These are phyloP conservation scores for Fistulifera pelliculosa DNA, from an alignment of 108 stramenopile species.

Conservation along the genomic window DNA sequence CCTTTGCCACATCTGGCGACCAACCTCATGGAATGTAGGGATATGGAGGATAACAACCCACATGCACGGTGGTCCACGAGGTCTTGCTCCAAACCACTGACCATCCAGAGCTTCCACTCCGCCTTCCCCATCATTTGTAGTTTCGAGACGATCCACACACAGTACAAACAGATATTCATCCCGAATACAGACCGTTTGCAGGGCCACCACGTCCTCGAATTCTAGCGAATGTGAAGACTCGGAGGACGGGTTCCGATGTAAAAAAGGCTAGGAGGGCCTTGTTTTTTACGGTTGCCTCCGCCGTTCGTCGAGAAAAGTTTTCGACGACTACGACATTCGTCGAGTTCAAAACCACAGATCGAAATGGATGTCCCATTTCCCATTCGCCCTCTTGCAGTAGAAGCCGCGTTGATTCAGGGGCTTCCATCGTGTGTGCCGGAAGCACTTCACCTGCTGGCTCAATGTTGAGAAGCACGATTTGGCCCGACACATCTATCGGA, in stretches of 20 bases:
- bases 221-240: too few relatives aligned
- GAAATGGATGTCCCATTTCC: too few relatives aligned
- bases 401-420: not conserved
- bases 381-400: not conserved
- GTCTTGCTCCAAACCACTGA: not conserved
- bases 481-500: not conserved
- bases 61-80: not conserved
- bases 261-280: too few relatives aligned
- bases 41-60: conserved; percentile 1
- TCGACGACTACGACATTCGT: conserved; percentile 1
- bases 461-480: not conserved
- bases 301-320: not conserved
- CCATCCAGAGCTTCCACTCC: too few relatives aligned
- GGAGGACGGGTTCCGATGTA: too few relatives aligned
- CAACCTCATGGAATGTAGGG: conserved; percentile 5
- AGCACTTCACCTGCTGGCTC: conserved; percentile 6
- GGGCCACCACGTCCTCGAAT: too few relatives aligned
- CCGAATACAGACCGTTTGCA: too few relatives aligned
- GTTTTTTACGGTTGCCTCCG: not conserved
- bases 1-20: conserved; percentile 1
- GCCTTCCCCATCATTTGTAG: too few relatives aligned
- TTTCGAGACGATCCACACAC: too few relatives aligned
- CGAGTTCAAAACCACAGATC: not conserved
- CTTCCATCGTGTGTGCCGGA: not conserved
- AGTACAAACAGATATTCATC: too few relatives aligned